These are phyloP conservation scores for Candida koratica DNA, from an alignment of 805 yeast genomes.

Conservation along the genomic window DNA sequence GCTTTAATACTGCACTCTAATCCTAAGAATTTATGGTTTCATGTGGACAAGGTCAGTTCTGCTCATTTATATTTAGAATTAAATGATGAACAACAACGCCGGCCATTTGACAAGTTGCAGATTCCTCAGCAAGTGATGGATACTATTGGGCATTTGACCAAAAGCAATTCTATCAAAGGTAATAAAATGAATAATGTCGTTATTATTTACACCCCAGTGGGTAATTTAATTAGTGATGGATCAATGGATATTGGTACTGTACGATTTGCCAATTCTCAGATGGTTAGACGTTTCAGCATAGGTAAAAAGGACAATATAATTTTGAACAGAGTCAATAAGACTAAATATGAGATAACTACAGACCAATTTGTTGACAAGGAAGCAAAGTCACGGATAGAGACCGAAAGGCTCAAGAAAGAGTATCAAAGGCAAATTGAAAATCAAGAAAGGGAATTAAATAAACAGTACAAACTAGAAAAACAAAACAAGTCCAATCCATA, in stretches of 20 bases:
- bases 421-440: slow-evolving; percentile 29
- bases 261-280: slow-evolving; percentile 57
- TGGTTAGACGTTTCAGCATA: slow-evolving; percentile 51
- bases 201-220: slow-evolving; percentile 71
- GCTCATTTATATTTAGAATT: slow-evolving; percentile 72
- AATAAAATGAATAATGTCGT: slow-evolving; percentile 65
- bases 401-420: slow-evolving; percentile 39
- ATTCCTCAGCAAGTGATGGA: slow-evolving; percentile 44
- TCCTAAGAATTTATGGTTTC: slow-evolving; percentile 73
- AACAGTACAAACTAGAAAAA: slow-evolving; percentile 37
- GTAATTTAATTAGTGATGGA: slow-evolving; percentile 60
- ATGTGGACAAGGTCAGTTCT: slow-evolving; percentile 70
- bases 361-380: slow-evolving; percentile 40
- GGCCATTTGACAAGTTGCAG: slow-evolving; percentile 36
- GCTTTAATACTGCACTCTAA: slow-evolving; percentile 55
- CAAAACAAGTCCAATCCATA: slow-evolving; percentile 29
- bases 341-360: slow-evolving; percentile 53
- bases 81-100: slow-evolving; percentile 18
- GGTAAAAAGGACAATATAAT: slow-evolving; percentile 55
- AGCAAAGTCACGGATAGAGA: slow-evolving; percentile 25
- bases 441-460: slow-evolving; percentile 31
- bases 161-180: slow-evolving; percentile 73
- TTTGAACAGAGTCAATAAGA: slow-evolving; percentile 60
- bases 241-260: slow-evolving; percentile 80
- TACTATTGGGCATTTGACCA: slow-evolving; percentile 64